A percentile compares a stretch with the other conserved stretches of the same genome.
phyloP scores from a whole-genome alignment of 2,329 filamentous ascomycete species.

The Ambrosiella xylebori region DNA sequence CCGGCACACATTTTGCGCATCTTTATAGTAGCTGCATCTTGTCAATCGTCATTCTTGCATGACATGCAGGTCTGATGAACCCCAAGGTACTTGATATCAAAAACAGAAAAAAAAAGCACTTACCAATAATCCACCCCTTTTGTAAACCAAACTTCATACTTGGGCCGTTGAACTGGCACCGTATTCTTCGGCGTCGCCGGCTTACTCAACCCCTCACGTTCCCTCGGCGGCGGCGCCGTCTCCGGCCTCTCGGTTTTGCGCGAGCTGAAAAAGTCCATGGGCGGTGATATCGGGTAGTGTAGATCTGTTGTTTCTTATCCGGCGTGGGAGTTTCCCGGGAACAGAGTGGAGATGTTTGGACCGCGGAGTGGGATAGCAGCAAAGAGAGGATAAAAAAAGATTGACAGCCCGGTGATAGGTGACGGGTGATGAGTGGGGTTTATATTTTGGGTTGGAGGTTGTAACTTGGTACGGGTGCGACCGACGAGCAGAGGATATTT shows the following conservation, averaged over 20 bases:
- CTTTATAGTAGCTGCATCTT: conserved; percentile 7
- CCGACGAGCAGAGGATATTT: too few species aligned
- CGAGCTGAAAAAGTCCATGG: conserved; percentile 2
- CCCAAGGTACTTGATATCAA: neutral
- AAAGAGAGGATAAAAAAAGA: neutral
- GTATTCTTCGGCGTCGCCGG: neutral
- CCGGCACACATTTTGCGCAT: conserved; percentile 5
- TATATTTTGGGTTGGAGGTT: too few species aligned
- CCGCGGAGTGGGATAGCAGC: neutral
- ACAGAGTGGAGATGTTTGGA: neutral
- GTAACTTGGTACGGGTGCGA: too few species aligned
- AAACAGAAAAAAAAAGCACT: neutral
- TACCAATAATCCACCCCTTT: conserved; percentile 7
- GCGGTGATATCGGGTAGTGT: too few species aligned
- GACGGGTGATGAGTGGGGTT: too few species aligned
- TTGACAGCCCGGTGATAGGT: neutral
- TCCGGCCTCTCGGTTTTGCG: neutral
- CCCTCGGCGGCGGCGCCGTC: neutral
- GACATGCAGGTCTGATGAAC: neutral
- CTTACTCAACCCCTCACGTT: neutral
- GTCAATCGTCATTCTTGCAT: neutral
- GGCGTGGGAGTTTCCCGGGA: neutral
- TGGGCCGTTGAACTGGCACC: neutral
- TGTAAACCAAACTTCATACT: conserved; percentile 2
- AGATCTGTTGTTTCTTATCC: too few species aligned